Evolutionary conservation across 129 eudicot species (phyloP), one percentile per base, ranked within the genome.

Genomic region (Escallonia herrerae): DNA sequence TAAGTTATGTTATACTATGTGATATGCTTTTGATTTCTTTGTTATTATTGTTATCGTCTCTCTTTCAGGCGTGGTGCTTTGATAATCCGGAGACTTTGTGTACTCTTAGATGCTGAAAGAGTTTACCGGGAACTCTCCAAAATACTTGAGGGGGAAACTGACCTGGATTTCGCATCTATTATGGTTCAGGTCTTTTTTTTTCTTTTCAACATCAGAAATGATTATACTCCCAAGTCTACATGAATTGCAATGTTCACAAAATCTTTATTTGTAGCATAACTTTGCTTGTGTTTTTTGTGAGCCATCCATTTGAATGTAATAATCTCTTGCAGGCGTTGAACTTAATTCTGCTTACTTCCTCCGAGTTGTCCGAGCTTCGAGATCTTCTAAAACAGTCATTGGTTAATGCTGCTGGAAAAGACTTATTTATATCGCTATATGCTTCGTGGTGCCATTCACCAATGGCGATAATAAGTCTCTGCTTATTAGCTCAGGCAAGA

Each of bases 361-460:
- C 90, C 2, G 99, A 94, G 83, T 79, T 94, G 71, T 77, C 87
- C 45, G 85, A 75, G 62, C 93, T 94, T 72, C 90, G 99, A n/a
- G 79, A 78, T 64, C 87, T 94, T 40, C 67, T 94, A 33, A 94
- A 94, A 63, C 77, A 74, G 72, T 81, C 99, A 22, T 71, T 89
- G 59, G 65, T 84, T 10, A 73, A 80, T 80, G 79, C 76, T 58
- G 86, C 86, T 72, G 99, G 97, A 74, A 89, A 79, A 69, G 83
- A 89, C 79, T 86, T 94, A 37, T 89, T 83, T 80, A 80, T 83
- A 64, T 76, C 99, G 56, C 77, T 94, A 58, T 94, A 94, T 74
- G 87, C 93, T 56, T 94, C 99, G 38, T 94, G 99, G 99, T 82
- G 87, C 74, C 99, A 94, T 80, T 94, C 99, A 50, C 82, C 97